Evolutionary conservation across 345 rosid genomes (phyloP).

Genomic region (Eucalyptus viminalis): DNA sequence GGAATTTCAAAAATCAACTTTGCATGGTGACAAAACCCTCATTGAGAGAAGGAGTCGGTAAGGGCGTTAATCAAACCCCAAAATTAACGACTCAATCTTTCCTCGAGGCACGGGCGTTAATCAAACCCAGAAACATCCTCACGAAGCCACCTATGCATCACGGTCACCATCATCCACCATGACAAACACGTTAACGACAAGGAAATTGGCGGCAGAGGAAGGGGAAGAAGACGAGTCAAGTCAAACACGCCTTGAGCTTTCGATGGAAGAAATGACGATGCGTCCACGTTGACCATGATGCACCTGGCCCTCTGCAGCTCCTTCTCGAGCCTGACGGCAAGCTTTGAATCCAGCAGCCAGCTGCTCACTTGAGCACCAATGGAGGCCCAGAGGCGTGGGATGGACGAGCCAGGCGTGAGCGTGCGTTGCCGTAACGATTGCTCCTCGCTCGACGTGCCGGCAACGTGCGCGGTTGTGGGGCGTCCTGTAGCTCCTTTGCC

Average conservation of each 20-base stretch:
- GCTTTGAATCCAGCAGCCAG: constrained; percentile 23
- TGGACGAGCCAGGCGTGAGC: constrained; percentile 44
- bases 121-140: constrained; percentile 66
- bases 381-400: constrained; percentile 48
- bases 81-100: constrained; percentile 20
- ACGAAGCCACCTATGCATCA: constrained; percentile 36
- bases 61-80: too few relatives aligned
- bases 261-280: too few relatives aligned
- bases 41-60: too few relatives aligned
- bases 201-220: neutral
- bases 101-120: constrained; percentile 77
- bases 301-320: constrained; percentile 15
- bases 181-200: neutral
- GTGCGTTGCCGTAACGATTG: constrained; percentile 54
- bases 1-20: neutral
- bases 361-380: neutral
- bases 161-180: neutral
- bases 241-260: too few relatives aligned
- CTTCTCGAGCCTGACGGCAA: constrained; percentile 67
- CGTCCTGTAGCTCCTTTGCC: constrained; percentile 65
- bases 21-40: neutral
- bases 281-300: neutral
- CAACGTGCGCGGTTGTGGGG: constrained; percentile 38
- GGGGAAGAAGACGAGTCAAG: neutral
- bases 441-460: constrained; percentile 49